Evolutionary conservation across 306 rosid species (phyloP).

Genomic region (Castanea crenata): DNA sequence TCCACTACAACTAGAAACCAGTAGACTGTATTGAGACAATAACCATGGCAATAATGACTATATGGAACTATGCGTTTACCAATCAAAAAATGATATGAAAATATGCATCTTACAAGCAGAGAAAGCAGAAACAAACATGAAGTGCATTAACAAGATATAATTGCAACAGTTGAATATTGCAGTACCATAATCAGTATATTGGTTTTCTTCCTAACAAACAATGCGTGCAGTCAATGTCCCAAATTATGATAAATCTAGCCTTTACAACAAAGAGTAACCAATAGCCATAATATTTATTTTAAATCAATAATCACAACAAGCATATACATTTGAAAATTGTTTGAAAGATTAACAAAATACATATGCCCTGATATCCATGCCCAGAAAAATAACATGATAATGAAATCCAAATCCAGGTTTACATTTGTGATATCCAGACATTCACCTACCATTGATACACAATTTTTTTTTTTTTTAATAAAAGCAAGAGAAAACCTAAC

Average conservation of each 20-base stretch:
- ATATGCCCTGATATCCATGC: too few relatives aligned
- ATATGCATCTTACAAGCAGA: neutral
- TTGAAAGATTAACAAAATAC: neutral
- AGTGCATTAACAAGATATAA: neutral
- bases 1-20: constrained; percentile 26
- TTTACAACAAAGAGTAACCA: neutral
- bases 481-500: constrained; percentile 7
- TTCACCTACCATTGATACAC: constrained; percentile 2
- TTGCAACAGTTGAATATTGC: neutral
- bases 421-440: neutral
- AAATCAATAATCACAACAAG: neutral
- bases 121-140: neutral
- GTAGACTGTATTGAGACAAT: constrained; percentile 11
- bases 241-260: neutral
- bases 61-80: too few relatives aligned
- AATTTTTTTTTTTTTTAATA: neutral
- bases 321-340: neutral
- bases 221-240: neutral
- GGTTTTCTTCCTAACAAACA: neutral
- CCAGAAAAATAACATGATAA: neutral
- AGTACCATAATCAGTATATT: neutral
- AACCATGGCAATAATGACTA: neutral
- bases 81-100: neutral
- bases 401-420: constrained; percentile 1
- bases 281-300: neutral